Base-by-base conservation (phyloP, 2,329 filamentous ascomycete species). In the Drechslerella dactyloides region DNA sequence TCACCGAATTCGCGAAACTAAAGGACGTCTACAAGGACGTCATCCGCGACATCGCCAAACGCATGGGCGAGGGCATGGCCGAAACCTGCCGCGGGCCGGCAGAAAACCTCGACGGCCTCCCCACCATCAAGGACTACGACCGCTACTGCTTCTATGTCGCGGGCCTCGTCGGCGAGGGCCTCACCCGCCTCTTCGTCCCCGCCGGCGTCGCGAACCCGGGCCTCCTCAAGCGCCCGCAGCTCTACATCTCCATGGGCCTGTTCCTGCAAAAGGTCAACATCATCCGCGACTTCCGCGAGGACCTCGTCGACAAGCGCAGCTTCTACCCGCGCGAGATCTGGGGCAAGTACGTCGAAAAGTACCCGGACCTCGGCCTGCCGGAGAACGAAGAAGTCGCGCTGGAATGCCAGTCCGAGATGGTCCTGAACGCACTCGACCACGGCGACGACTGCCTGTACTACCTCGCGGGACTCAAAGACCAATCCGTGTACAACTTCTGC, bases 231-330 rank as follows among this genome's bases (percentile, higher is more conserved):
- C 87, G 91, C 57, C 87, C 90, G 35, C 84, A 91, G 73, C 85
- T 99, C 55, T 90, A 91, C 76, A 93, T 96, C 81, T 93, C 91
- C 50, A 99, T 99, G 94, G 94, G 91, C 23, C 90, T 96, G 76
- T 96, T 99, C 81, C 83, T 99, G 73, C 94, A 99, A 79, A 96
- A 99, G 84, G 96, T 92, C 75, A 99, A 99, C 84, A 97, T 99
- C 79, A 97, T 97, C 78, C 91, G 94, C 78, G 94, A 99, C 79
- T 86, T 97, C 74, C 87, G 88, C 76, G 94, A 99, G 80, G 94
- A 99, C 78, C 88, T 88, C 76, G 85, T 90, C 69, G 94, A 97
- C 80, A 88, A 89, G 76, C 87, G 94, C 73, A 87, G 90, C 66
- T 99, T 96, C 85, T 99, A 91, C 87, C 94, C 94, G 56, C 90